These are phyloP conservation scores for Clonostachys rosea DNA, from an alignment of 2,329 filamentous ascomycete genomes.

Conservation along the genomic window DNA sequence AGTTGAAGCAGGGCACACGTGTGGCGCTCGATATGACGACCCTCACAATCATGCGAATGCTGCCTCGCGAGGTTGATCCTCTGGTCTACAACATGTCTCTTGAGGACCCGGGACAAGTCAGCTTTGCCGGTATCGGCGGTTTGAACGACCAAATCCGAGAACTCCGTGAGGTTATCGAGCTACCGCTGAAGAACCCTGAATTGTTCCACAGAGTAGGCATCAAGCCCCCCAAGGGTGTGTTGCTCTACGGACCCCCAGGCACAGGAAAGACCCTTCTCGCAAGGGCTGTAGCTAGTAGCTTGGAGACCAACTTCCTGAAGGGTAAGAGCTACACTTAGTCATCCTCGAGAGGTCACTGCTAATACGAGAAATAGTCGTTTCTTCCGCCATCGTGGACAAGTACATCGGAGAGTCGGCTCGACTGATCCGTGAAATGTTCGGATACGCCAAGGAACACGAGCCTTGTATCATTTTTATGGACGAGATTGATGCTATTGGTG, in stretches of 20 bases:
- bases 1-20: constrained; percentile 96
- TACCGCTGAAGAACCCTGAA: constrained; percentile 97
- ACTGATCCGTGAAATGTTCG: constrained; percentile 98
- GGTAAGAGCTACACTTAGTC: constrained; percentile 44
- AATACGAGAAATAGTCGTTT: constrained; percentile 65
- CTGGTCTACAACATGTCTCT: constrained; percentile 99
- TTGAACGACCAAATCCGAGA: constrained; percentile 98
- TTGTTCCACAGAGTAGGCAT: constrained; percentile 95
- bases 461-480: constrained; percentile 99
- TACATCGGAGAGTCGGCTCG: constrained; percentile 98
- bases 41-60: constrained; percentile 99
- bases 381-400: constrained; percentile 98
- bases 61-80: constrained; percentile 95
- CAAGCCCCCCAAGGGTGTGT: constrained; percentile 96
- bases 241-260: constrained; percentile 93
- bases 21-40: constrained; percentile 99
- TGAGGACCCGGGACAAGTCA: constrained; percentile 95
- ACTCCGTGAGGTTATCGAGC: constrained; percentile 93
- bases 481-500: constrained; percentile 98
- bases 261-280: constrained; percentile 96
- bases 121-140: constrained; percentile 95
- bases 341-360: background rate
- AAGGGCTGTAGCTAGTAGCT: constrained; percentile 88
- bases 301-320: constrained; percentile 98
- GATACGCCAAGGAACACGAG: constrained; percentile 98